phyloP scores from a whole-genome alignment of 2,329 filamentous ascomycete species.

The Colletotrichum tofieldiae region DNA sequence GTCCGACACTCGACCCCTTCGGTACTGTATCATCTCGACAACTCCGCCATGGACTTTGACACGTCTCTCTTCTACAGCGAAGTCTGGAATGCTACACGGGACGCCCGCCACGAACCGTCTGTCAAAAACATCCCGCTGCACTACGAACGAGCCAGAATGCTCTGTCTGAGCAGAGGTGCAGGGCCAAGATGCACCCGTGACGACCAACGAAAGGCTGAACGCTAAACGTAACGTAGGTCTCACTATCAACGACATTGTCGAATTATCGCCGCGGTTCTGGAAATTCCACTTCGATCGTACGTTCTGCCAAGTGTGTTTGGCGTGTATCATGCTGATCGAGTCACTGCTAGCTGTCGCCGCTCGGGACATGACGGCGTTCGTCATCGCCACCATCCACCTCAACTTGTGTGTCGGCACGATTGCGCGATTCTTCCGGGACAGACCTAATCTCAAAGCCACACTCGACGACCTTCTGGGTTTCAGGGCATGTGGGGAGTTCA shows the following conservation, averaged over 20 bases:
- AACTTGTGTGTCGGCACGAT: slow-evolving; percentile 52
- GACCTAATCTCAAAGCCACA: slow-evolving; percentile 43
- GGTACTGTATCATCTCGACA: background rate
- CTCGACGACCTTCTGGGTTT: slow-evolving; percentile 45
- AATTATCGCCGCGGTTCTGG: too few relatives aligned
- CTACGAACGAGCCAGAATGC: slow-evolving; percentile 29
- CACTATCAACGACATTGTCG: too few relatives aligned
- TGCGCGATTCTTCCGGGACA: slow-evolving; percentile 22
- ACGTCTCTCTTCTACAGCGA: background rate
- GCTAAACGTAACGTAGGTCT: too few relatives aligned
- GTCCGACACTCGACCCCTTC: background rate
- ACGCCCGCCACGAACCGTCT: background rate
- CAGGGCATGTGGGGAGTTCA: slow-evolving; percentile 51
- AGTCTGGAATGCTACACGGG: background rate
- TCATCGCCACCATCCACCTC: slow-evolving; percentile 49
- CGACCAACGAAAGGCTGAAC: too few relatives aligned
- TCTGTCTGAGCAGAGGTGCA: too few relatives aligned
- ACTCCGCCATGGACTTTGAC: background rate
- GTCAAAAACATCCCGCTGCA: background rate
- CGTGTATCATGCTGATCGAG: background rate
- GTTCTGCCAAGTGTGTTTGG: background rate
- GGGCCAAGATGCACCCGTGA: too few relatives aligned
- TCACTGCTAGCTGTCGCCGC: slow-evolving; percentile 26
- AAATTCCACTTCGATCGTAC: slow-evolving; percentile 47
- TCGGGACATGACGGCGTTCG: slow-evolving; percentile 44